Base-by-base conservation (phyloP, 768 basidiomycete species). In the Favolaschia claudopus region DNA sequence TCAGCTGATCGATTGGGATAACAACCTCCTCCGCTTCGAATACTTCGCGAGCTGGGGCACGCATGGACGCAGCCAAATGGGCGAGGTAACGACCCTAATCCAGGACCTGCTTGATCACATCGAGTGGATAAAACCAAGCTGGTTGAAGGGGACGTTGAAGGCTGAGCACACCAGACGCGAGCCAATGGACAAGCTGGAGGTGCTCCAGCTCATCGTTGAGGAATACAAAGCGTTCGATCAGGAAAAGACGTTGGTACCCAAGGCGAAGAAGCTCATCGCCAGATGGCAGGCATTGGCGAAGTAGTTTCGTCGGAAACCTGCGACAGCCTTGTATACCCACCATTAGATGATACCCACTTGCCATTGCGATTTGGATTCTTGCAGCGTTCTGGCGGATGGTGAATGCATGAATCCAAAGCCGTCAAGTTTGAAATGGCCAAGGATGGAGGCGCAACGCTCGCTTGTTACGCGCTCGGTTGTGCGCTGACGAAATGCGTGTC, bases 181-280 rank as follows among this genome's bases (percentile, higher is more conserved):
- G 29, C 14, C 19, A 42, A 51, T 40, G 49, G 39, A 39, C 43
- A 62, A n/a, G 44, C 20, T 15, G n/a, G 29, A 56, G 44, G 19
- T 62, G 25, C 32, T 62, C 28, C 19, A 42, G 22, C 12, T 29
- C 2, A 10, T 62, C 19, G 51, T 36, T 4, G 43, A 27, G 3
- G 28, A 25, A 5, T 62, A 56, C 17, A 25, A 13, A n/a, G 25
- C 25, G 17, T 24, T n/a, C 25, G 46, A 48, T 17, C 20, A 7
- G 2, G 42, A 27, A 3, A 34, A 43, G 3, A 12, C 17, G 20
- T 39, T 61, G 40, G 17, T 10, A 14, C 7, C 7, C 7, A 7
- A 14, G 17, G 14, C 37, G 9, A 5, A 17, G n/a, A 19, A 37
- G 46, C 31, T 52, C 13, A 24, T 39, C 19, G 24, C 15, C 28